phyloP scores from a whole-genome alignment of 2,329 filamentous ascomycete genomes.

The Drechslerella coelobrocha region DNA sequence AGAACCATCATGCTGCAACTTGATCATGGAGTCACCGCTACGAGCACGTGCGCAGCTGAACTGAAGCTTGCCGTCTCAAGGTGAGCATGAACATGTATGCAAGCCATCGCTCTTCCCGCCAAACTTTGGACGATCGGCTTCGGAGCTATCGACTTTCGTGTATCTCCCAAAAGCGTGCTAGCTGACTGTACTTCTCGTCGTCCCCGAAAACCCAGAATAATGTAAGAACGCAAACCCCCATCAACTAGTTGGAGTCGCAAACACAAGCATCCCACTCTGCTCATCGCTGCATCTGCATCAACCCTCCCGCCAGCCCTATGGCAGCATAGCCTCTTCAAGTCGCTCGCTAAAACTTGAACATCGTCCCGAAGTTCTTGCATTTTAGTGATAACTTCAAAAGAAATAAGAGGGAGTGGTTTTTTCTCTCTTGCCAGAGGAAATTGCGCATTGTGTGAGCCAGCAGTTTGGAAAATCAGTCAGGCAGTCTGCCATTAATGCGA shows the following conservation, averaged over 20 bases:
- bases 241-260: slow-evolving; percentile 14
- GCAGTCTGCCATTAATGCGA: slow-evolving; percentile 29
- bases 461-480: slow-evolving; percentile 11
- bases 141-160: background rate
- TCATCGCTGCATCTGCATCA: slow-evolving; percentile 15
- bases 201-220: slow-evolving; percentile 12
- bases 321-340: slow-evolving; percentile 24
- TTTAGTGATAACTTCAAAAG: background rate
- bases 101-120: background rate
- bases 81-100: background rate
- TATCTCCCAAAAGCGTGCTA: background rate
- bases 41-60: background rate
- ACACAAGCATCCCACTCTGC: slow-evolving; percentile 8
- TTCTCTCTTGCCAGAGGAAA: slow-evolving; percentile 4
- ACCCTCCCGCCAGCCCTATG: slow-evolving; percentile 39
- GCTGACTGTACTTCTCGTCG: slow-evolving; percentile 8
- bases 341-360: slow-evolving; percentile 35
- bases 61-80: background rate
- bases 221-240: background rate
- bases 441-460: slow-evolving; percentile 7
- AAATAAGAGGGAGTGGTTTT: background rate
- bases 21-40: no score
- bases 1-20: no score
- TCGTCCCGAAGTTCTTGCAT: slow-evolving; percentile 24
- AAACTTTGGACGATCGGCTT: background rate